These are phyloP conservation scores for Colletotrichum eremochloae DNA, from an alignment of 2,329 filamentous ascomycete genomes.

Conservation along the genomic window DNA sequence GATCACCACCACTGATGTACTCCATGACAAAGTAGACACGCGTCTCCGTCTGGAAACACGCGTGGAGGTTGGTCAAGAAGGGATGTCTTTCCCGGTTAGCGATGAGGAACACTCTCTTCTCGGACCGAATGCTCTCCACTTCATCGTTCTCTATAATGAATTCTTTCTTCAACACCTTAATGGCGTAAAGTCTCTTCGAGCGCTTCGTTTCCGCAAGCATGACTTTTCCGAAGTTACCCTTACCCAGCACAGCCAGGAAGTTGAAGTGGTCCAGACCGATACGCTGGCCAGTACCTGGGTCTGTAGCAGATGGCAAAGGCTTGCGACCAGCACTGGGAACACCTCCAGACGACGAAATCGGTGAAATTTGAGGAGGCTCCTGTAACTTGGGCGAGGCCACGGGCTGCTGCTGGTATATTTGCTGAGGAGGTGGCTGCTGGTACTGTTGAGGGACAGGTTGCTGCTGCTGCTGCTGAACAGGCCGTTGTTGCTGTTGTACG, in stretches of 20 bases:
- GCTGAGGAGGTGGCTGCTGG: constrained; percentile 53
- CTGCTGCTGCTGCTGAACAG: constrained; percentile 48
- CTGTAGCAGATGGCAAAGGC: constrained; percentile 77
- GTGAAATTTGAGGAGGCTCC: constrained; percentile 45
- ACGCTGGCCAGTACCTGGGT: constrained; percentile 80
- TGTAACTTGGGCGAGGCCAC: constrained; percentile 38
- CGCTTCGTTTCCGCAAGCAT: constrained; percentile 99
- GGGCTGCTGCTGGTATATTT: constrained; percentile 49
- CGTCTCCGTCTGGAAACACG: constrained; percentile 99
- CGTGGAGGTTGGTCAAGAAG: constrained; percentile 94
- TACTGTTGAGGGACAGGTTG: constrained; percentile 48
- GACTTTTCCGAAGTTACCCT: constrained; percentile 99
- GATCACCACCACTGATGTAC: constrained; percentile 97
- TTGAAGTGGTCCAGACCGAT: constrained; percentile 99
- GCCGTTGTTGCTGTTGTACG: constrained; percentile 51
- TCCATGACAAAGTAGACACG: constrained; percentile 99
- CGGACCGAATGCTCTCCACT: constrained; percentile 96
- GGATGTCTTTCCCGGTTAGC: constrained; percentile 98
- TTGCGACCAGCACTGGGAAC: constrained; percentile 57
- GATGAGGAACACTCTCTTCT: constrained; percentile 97
- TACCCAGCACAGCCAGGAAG: constrained; percentile 96
- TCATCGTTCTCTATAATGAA: constrained; percentile 99
- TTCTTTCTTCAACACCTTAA: constrained; percentile 99
- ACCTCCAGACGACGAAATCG: constrained; percentile 46
- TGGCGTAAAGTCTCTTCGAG: constrained; percentile 92